These are phyloP conservation scores for Eutrema salsugineum DNA, from an alignment of 441 rosid species.

Conservation along the genomic window DNA sequence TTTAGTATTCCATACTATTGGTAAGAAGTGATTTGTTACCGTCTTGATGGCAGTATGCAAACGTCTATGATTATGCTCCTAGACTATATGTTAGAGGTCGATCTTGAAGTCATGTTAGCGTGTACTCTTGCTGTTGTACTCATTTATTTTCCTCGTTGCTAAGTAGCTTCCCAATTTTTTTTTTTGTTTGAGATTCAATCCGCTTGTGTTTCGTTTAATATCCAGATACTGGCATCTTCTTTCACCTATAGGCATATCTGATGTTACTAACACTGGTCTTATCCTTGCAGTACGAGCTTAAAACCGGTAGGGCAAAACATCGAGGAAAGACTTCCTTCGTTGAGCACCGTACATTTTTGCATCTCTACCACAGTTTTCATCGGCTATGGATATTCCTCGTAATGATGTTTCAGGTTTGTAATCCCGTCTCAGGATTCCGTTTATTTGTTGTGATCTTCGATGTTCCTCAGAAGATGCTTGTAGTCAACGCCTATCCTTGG, in stretches of 20 bases:
- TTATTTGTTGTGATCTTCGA: background rate
- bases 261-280: constrained; percentile 18
- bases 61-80: background rate
- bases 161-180: constrained; percentile 3
- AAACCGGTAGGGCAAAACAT: constrained; percentile 58
- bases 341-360: constrained; percentile 94
- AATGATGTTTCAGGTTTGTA: constrained; percentile 98
- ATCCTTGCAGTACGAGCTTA: constrained; percentile 57
- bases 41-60: background rate
- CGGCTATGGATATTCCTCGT: constrained; percentile 97
- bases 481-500: background rate
- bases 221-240: constrained; percentile 3
- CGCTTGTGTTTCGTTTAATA: background rate
- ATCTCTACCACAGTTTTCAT: constrained; percentile 97
- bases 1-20: background rate
- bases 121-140: constrained; percentile 1
- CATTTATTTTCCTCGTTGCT: constrained; percentile 2
- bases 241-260: background rate
- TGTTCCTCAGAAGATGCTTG: background rate
- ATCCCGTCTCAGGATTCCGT: constrained; percentile 11
- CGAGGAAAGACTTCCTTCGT: constrained; percentile 98
- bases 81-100: constrained; percentile 14
- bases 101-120: constrained; percentile 13
- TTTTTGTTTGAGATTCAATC: background rate
- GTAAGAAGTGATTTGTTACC: background rate